Evolutionary conservation across 192 early-diverging fungal genomes (phyloP), one percentile per base, ranked within the genome.

Genomic region (Coemansia sp.): DNA sequence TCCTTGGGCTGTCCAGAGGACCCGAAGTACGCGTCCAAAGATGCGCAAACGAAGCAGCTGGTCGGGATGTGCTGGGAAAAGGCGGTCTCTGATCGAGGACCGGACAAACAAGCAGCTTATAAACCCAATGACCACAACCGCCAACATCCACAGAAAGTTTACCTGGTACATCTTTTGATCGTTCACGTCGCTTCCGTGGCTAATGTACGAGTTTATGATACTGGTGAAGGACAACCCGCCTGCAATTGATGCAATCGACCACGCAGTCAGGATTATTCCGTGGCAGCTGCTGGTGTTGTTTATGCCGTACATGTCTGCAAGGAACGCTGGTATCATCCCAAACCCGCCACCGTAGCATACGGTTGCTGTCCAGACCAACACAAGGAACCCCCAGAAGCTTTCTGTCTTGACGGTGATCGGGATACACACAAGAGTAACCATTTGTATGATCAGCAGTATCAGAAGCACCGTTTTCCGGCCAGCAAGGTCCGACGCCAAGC

Each of bases 341-440:
- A 90, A 90, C 7, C 90, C 90, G 46, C 85, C 88, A 59, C 90
- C 90, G 61, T 90, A 92, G 78, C 85, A 89, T 17, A 85, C 73
- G 9, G 88, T 87, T 58, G 89, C 83, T 19, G 78, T 62, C 84
- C 87, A 89, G 45, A 87, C 70, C 6, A 82, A 60, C 10, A 72
- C 54, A 41, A 90, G 67, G 70, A 86, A 88, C 2, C 74, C 80
- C 52, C 81, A 72, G 79, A 87, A 89, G 70, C 65, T 82, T 46
- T 72, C 73, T 9, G 58, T 40, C 45, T 79, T 67, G 69, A 92
- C 83, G 9, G 84, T 69, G 50, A 82, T 70, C 13, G 89, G 87
- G 2, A 92, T 62, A 50, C 79, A 66, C 32, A 80, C 84, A 6
- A 90, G 73, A 22, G 85, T 67, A 25, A 85, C 40, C 6, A 84